Evolutionary conservation across 768 basidiomycete genomes (phyloP), one percentile per base, ranked within the genome.

Genomic region (Boletus vermiculosoides): DNA sequence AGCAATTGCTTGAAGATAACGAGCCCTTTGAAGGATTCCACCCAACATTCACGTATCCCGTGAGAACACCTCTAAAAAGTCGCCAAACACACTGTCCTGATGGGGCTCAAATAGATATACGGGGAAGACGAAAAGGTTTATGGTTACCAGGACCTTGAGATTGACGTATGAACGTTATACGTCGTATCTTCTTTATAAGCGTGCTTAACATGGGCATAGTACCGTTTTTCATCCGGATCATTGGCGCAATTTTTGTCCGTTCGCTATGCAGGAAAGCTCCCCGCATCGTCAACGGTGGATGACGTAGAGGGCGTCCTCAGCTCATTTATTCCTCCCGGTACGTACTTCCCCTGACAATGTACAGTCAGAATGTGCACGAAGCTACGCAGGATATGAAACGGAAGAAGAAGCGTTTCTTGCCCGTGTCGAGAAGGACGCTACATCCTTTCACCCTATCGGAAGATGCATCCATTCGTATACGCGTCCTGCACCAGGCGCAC

Each of bases 41-140:
- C 58, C 96, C 96, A 2, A 76, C 78, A 4, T 99, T 98, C 76
- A 98, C 96, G 0, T 99, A 99, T 74, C 94, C 96, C 6, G 92
- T 92, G 64, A 86, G 67, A 40, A n/a, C 39, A 45, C n/a, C 13
- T 25, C 44, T 28, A 1, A n/a, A 30, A 23, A 34, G 39, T 46
- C 22, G 33, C 18, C 23, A n/a, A 57, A 42, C 50, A 10, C 36
- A n/a, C 39, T 16, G n/a, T 44, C 25, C 49, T 63, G 28, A 69
- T 15, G 20, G 12, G 13, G 30, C 33, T 46, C 18, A 7, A 50
- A 51, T 42, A 93, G 91, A 94, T 99, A 66, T 98, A 86, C 68
- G 96, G 96, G 51, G 93, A 98, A 65, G 90, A 96, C 52, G 94
- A 99, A 75, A 94, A 87, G 75, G 88, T 98, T 54, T 98, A 96